phyloP scores from a whole-genome alignment of 768 basidiomycete species.

The Hericium alpestre region DNA sequence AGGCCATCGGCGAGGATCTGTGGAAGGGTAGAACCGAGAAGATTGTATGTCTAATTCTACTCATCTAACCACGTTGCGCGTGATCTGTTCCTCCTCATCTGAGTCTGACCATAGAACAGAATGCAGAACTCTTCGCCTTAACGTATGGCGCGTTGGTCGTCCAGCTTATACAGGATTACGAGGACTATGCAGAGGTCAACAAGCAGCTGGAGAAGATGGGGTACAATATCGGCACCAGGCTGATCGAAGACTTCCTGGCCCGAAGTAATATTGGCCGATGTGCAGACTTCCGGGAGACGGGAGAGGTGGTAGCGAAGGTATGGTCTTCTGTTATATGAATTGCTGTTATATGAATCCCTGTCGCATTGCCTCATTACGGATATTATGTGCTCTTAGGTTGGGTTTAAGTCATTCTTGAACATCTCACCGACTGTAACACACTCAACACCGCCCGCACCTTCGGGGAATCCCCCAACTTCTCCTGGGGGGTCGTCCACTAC shows the following conservation, averaged over 20 bases:
- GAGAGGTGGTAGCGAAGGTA: slow-evolving; percentile 92
- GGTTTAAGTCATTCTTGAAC: slow-evolving; percentile 96
- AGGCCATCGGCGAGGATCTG: slow-evolving; percentile 84
- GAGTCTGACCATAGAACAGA: slow-evolving; percentile 40
- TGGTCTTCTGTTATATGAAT: slow-evolving; percentile 11
- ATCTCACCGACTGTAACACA: slow-evolving; percentile 79
- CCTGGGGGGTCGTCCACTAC: slow-evolving; percentile 22
- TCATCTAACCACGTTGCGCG: not conserved
- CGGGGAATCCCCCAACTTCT: slow-evolving; percentile 25
- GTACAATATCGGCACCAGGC: slow-evolving; percentile 90
- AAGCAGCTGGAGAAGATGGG: slow-evolving; percentile 99
- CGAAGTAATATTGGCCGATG: slow-evolving; percentile 88
- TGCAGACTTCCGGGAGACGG: slow-evolving; percentile 86
- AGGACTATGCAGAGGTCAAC: slow-evolving; percentile 91
- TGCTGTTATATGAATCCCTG: not conserved
- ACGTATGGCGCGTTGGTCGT: slow-evolving; percentile 98
- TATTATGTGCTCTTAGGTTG: slow-evolving; percentile 49
- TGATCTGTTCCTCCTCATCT: not conserved
- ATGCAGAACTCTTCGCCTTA: slow-evolving; percentile 92
- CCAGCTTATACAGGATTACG: slow-evolving; percentile 97
- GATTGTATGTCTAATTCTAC: slow-evolving; percentile 41
- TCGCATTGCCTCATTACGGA: not conserved
- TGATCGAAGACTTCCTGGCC: slow-evolving; percentile 97
- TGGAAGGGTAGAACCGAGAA: slow-evolving; percentile 95
- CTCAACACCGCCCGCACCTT: slow-evolving; percentile 38